phyloP scores from a whole-genome alignment of 169 alveolate genomes.

The Eimeria mitis region DNA sequence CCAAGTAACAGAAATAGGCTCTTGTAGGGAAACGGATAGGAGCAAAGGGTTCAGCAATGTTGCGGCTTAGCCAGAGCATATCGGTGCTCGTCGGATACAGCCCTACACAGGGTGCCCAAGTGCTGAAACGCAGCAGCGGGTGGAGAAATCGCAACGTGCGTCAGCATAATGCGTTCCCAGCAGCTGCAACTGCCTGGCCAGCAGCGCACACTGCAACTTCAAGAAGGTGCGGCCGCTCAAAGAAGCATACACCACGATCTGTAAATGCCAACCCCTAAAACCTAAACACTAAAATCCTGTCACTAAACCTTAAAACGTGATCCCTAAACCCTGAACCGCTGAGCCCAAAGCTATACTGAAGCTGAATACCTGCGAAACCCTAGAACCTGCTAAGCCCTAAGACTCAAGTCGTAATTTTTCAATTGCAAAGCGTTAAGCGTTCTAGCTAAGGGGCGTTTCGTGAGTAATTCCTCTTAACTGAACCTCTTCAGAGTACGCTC shows the following conservation, averaged over 20 bases:
- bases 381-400: not conserved
- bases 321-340: not conserved
- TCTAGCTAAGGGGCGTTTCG: not conserved
- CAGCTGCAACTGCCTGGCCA: not conserved
- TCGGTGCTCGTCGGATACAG: not conserved
- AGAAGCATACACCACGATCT: slow-evolving; percentile 43
- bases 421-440: not conserved
- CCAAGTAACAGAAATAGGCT: not conserved
- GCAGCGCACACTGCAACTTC: slow-evolving; percentile 3
- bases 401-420: not conserved
- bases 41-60: slow-evolving; percentile 54
- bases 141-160: not conserved
- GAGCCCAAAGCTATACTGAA: not conserved
- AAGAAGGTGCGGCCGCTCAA: not conserved
- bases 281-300: not conserved
- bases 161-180: slow-evolving; percentile 29
- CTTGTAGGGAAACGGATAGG: slow-evolving; percentile 24
- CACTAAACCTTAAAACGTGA: too few species aligned
- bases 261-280: not conserved
- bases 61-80: slow-evolving; percentile 66
- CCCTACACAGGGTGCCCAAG: not conserved
- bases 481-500: too few species aligned
- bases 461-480: too few species aligned
- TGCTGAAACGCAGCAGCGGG: not conserved
- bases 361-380: too few species aligned